Conservation (phyloP, 495 filamentous ascomycete genomes). For the Podospora appendiculata region DNA sequence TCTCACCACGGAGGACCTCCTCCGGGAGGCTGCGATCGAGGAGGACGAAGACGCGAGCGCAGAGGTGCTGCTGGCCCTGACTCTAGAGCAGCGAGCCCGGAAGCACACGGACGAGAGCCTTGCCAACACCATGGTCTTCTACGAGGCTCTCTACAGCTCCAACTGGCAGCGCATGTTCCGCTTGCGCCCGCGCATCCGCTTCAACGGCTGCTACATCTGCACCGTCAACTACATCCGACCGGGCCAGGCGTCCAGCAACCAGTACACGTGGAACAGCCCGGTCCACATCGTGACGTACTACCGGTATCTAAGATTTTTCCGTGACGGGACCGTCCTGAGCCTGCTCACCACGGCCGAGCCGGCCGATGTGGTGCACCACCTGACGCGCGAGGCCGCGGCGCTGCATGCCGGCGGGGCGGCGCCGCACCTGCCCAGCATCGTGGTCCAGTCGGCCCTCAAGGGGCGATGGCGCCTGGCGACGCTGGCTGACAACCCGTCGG, state of each 20-base stretch:
- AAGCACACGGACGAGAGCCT: constrained; percentile 21
- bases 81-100: constrained; percentile 17
- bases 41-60: constrained; percentile 1
- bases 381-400: constrained; percentile 38
- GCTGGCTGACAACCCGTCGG: constrained; percentile 13
- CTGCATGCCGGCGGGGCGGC: constrained; percentile 19
- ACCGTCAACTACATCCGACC: constrained; percentile 91
- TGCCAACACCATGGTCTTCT: constrained; percentile 29
- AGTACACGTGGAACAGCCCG: constrained; percentile 65
- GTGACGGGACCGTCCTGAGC: constrained; percentile 73
- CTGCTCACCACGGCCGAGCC: constrained; percentile 76
- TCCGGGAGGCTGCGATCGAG: constrained; percentile 11
- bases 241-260: constrained; percentile 53
- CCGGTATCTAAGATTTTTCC: constrained; percentile 91
- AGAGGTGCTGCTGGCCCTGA: constrained; percentile 12
- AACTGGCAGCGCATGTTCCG: constrained; percentile 68
- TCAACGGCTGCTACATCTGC: constrained; percentile 90
- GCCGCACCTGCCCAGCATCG: constrained; percentile 24
- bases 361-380: constrained; percentile 69
- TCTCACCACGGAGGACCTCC: constrained; percentile 32
- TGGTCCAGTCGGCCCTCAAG: constrained; percentile 27
- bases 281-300: constrained; percentile 97
- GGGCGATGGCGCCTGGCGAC: constrained; percentile 32
- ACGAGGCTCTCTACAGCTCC: constrained; percentile 32
- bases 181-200: constrained; percentile 75